Evolutionary conservation across 306 rosid genomes (phyloP).

Genomic region (Fagus sylvatica): DNA sequence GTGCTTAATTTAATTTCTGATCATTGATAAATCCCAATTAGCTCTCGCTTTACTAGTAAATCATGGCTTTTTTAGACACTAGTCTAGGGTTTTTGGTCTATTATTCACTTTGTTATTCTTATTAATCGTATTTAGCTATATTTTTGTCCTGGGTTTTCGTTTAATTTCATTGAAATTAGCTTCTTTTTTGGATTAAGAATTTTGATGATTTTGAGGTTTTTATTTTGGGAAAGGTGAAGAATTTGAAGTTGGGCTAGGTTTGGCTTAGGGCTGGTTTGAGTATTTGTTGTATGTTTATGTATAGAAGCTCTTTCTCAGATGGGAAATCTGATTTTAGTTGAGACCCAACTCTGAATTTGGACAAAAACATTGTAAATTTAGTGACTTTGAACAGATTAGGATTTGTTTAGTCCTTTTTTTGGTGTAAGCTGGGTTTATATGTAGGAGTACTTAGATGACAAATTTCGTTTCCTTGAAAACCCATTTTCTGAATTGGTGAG

Average conservation of each 20-base stretch:
- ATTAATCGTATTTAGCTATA: not conserved
- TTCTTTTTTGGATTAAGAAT: not conserved
- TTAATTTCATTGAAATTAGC: not conserved
- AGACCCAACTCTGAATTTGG: not conserved
- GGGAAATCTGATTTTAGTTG: not conserved
- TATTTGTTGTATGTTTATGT: not conserved
- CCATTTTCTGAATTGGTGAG: not conserved
- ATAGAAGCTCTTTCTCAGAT: not conserved
- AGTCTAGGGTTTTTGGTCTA: not conserved
- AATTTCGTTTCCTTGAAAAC: not conserved
- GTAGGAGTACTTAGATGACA: not conserved
- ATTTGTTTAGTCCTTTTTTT: not conserved
- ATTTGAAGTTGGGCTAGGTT: not conserved
- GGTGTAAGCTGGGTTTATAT: slow-evolving; percentile 10
- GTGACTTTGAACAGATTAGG: not conserved
- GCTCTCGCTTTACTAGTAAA: not conserved
- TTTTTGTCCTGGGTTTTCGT: not conserved
- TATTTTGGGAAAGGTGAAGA: not conserved
- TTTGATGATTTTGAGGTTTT: not conserved
- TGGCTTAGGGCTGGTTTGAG: not conserved
- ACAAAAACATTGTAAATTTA: not conserved
- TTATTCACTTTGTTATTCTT: not conserved
- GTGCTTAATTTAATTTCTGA: not conserved
- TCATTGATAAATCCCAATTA: not conserved
- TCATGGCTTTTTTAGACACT: not conserved